phyloP scores from a whole-genome alignment of 805 yeast genomes.

The Yarrowia bubula region DNA sequence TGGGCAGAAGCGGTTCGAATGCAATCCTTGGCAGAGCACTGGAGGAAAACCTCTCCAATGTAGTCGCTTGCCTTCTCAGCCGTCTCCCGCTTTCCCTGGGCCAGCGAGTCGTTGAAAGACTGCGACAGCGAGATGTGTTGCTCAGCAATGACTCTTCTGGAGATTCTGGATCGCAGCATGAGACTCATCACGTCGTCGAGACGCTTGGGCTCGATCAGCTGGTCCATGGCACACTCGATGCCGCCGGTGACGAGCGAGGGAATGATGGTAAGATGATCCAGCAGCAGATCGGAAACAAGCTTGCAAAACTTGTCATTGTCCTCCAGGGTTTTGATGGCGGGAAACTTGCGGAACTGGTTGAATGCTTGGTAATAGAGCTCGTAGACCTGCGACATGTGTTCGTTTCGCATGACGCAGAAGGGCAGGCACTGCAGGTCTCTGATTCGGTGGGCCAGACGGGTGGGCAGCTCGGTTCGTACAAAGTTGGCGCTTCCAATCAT shows the following conservation, averaged over 20 bases:
- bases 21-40: constrained; percentile 70
- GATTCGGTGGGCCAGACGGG: constrained; percentile 76
- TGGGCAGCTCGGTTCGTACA: constrained; percentile 80
- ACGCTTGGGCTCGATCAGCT: constrained; percentile 55
- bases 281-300: constrained; percentile 58
- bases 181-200: constrained; percentile 74
- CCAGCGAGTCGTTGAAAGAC: constrained; percentile 53
- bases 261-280: constrained; percentile 73
- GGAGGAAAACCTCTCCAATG: constrained; percentile 75
- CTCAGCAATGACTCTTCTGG: constrained; percentile 86
- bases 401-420: constrained; percentile 78
- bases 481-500: constrained; percentile 82
- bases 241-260: constrained; percentile 95
- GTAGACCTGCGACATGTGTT: constrained; percentile 81
- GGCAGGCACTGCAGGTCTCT: constrained; percentile 79
- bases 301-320: constrained; percentile 75
- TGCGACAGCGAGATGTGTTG: constrained; percentile 82
- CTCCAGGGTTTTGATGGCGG: constrained; percentile 61
- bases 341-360: constrained; percentile 75
- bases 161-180: constrained; percentile 78
- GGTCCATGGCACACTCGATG: constrained; percentile 65
- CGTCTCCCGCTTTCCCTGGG: constrained; percentile 33
- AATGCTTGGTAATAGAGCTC: constrained; percentile 86
- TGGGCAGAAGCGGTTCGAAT: constrained; percentile 56
- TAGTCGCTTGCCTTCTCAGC: constrained; percentile 33